Conservation (phyloP, 768 basidiomycete species). For the Trametes elegans region DNA sequence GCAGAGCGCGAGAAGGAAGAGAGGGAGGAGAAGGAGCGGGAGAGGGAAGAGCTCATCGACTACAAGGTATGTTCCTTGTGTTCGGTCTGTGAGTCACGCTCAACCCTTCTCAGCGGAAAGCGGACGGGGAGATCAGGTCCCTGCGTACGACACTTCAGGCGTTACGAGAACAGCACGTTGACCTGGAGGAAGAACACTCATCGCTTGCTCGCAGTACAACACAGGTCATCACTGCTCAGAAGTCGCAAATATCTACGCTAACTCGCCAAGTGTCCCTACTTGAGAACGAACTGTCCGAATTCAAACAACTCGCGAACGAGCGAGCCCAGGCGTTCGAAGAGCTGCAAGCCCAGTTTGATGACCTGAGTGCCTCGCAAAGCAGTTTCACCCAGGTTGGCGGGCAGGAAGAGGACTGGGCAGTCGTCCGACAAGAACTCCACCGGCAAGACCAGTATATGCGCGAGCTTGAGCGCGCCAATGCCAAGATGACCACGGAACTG, state of each 20-base stretch:
- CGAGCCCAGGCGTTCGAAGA: slow-evolving; percentile 39
- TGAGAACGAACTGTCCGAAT: slow-evolving; percentile 45
- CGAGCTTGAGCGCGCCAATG: slow-evolving; percentile 57
- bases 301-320: slow-evolving; percentile 40
- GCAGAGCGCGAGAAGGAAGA: slow-evolving; percentile 69
- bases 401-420: slow-evolving; percentile 56
- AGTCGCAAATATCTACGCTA: slow-evolving; percentile 49
- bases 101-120: slow-evolving; percentile 37
- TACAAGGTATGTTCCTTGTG: slow-evolving; percentile 52
- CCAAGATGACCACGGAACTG: slow-evolving; percentile 54
- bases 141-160: slow-evolving; percentile 48
- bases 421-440: slow-evolving; percentile 68
- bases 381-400: slow-evolving; percentile 25
- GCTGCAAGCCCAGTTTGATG: slow-evolving; percentile 50
- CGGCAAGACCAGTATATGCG: slow-evolving; percentile 63
- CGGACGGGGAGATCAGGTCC: slow-evolving; percentile 50
- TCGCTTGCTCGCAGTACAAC: slow-evolving; percentile 45
- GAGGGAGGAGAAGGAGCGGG: slow-evolving; percentile 61
- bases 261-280: slow-evolving; percentile 45
- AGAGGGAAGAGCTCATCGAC: slow-evolving; percentile 46
- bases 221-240: slow-evolving; percentile 50
- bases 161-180: slow-evolving; percentile 57
- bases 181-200: slow-evolving; percentile 57
- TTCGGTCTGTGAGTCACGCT: background rate
- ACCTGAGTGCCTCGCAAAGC: slow-evolving; percentile 37